Evolutionary conservation across 1,284 basidiomycete species (phyloP), one percentile per base, ranked within the genome.

Genomic region (Tilletia horrida): DNA sequence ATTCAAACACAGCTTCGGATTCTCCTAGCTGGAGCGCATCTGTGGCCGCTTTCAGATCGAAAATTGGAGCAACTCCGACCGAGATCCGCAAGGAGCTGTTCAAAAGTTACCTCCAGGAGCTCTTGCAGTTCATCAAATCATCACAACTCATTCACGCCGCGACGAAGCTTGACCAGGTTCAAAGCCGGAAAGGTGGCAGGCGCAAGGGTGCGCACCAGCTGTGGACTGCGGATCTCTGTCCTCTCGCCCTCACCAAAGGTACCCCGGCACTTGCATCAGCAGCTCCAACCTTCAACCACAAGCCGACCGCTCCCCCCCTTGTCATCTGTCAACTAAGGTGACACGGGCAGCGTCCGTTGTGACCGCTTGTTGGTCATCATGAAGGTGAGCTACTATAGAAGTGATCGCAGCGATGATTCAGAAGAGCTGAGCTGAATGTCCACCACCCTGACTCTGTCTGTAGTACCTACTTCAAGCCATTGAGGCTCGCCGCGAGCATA

Each of bases 391-490:
- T 6, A 1, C n/a, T 13, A 21, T 11, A 52, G 23, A 31, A 59
- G 16, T 31, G 42, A n/a, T n/a, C n/a, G n/a, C n/a, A n/a, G n/a
- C n/a, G n/a, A n/a, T n/a, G n/a, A 23, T 65, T 57, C 18, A 13
- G 29, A 23, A 25, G 44, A 18, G 50, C n/a, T 21, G 8, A 52
- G 50, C 50, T 52, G 50, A 52, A 21, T 13, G n/a, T 52, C 13
- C 23, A 23, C 23, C 27, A 14, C 13, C 3, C 21, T 6, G 23
- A 4, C 6, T 43, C n/a, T 6, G 9, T 62, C 25, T 61, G 57
- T 67, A 81, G 77, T 81, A 81, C 63, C 74, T 81, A 14, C 70
- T 81, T 25, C 78, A 79, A 68, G 79, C 79, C 23, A 81, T 81
- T 69, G 73, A 77, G 52, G 72, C 75, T n/a, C 74, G 75, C 27